phyloP scores from a whole-genome alignment of 805 yeast genomes.

The Lipomyces starkeyi region DNA sequence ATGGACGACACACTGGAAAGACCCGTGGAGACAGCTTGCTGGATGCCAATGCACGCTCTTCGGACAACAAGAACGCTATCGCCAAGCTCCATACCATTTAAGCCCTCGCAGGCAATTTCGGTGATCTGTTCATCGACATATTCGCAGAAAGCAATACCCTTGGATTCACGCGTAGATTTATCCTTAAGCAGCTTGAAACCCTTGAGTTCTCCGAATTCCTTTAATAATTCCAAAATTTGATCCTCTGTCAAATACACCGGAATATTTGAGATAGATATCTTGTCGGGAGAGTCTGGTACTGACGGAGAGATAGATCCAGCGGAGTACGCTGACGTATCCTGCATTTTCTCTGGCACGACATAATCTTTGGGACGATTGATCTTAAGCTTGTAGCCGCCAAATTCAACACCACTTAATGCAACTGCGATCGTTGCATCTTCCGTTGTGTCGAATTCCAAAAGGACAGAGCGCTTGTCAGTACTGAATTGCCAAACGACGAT shows the following conservation, averaged over 20 bases:
- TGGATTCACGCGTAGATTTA: constrained; percentile 55
- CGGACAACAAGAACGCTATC: constrained; percentile 49
- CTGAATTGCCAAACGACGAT: constrained; percentile 30
- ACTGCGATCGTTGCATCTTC: constrained; percentile 61
- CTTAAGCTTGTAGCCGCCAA: constrained; percentile 44
- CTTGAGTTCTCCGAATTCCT: constrained; percentile 50
- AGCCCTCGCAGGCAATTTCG: constrained; percentile 44
- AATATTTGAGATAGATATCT: constrained; percentile 55
- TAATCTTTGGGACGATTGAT: constrained; percentile 57
- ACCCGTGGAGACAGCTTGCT: constrained; percentile 30
- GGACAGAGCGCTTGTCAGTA: constrained; percentile 43
- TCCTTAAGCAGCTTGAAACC: constrained; percentile 52
- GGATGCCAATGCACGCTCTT: constrained; percentile 49
- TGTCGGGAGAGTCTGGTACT: constrained; percentile 54
- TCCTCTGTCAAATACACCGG: constrained; percentile 54
- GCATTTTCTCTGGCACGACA: constrained; percentile 44
- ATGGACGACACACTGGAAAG: constrained; percentile 34
- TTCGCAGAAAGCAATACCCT: constrained; percentile 66
- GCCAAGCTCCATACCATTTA: constrained; percentile 49
- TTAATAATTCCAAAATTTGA: constrained; percentile 52
- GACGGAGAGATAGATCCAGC: constrained; percentile 31
- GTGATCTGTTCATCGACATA: constrained; percentile 43
- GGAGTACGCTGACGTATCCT: constrained; percentile 22
- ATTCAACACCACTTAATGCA: constrained; percentile 49
- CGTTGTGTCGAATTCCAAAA: constrained; percentile 59